These are phyloP conservation scores for Mitragyna speciosa DNA, from an alignment of 257 asterid genomes.

Conservation along the genomic window DNA sequence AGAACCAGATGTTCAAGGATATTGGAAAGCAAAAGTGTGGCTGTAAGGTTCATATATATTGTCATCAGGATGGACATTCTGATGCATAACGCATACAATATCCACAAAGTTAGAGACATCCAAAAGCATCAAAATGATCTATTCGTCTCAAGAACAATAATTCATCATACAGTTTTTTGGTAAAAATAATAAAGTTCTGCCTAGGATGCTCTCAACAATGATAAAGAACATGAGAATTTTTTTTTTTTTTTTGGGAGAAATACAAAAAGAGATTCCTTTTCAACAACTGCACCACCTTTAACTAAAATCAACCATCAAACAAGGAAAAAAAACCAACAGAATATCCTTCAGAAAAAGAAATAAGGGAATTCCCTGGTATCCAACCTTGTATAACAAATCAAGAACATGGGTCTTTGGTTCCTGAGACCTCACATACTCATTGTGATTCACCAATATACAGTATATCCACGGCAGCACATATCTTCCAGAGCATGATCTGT, in stretches of 20 bases:
- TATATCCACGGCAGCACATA: slow-evolving; percentile 82
- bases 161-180: neutral
- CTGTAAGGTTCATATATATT: neutral
- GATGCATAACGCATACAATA: neutral
- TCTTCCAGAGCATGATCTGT: slow-evolving; percentile 55
- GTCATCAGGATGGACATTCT: neutral
- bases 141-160: neutral
- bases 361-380: slow-evolving; percentile 13
- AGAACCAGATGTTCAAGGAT: neutral
- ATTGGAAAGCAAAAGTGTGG: too few species aligned
- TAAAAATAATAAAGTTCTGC: neutral
- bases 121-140: neutral
- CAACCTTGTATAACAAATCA: slow-evolving; percentile 76
- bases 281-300: neutral
- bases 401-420: slow-evolving; percentile 60
- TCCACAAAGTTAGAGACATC: neutral
- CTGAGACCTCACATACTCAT: slow-evolving; percentile 52
- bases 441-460: slow-evolving; percentile 65
- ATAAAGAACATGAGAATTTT: neutral
- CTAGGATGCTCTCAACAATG: neutral
- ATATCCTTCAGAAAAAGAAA: too few species aligned
- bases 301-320: neutral
- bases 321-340: neutral
- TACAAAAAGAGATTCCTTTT: neutral
- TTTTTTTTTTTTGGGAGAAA: too few species aligned